phyloP scores from a whole-genome alignment of 176 grass and related monocot species.

The Elaeis guineensis region DNA sequence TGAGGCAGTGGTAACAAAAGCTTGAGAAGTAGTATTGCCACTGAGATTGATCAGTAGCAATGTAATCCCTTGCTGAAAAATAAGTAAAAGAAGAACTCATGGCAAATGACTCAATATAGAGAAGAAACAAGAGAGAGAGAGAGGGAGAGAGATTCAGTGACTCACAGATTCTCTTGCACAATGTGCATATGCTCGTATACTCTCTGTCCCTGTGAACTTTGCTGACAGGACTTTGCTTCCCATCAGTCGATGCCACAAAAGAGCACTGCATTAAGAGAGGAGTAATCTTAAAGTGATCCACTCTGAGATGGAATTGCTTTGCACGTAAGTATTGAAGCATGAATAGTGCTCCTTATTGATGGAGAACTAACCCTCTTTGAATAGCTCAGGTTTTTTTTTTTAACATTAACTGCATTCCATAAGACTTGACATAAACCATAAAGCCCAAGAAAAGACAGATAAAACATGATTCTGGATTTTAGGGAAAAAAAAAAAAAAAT shows the following conservation, averaged over 20 bases:
- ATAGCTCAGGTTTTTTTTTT: no score
- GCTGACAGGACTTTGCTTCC: not conserved
- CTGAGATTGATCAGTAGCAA: constrained; percentile 85
- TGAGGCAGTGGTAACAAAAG: constrained; percentile 16
- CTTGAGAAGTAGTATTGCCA: constrained; percentile 32
- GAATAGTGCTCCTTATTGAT: no score
- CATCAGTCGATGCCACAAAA: constrained; percentile 13
- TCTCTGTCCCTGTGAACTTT: constrained; percentile 12
- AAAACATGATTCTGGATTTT: no score
- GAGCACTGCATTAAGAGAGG: constrained; percentile 2
- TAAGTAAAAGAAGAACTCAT: not conserved
- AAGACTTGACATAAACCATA: no score
- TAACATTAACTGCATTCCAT: no score
- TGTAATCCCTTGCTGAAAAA: constrained; percentile 62
- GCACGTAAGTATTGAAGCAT: no score
- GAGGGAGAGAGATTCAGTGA: not conserved
- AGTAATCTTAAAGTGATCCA: no score
- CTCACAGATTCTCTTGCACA: constrained; percentile 9
- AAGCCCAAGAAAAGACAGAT: no score
- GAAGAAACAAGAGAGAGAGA: not conserved
- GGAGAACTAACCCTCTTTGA: no score
- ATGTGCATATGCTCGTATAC: constrained; percentile 13
- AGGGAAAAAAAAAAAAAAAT: no score
- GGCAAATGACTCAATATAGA: not conserved
- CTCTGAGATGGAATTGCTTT: no score